phyloP scores from a whole-genome alignment of 768 basidiomycete species.

The Xerocomellus dryophilus region DNA sequence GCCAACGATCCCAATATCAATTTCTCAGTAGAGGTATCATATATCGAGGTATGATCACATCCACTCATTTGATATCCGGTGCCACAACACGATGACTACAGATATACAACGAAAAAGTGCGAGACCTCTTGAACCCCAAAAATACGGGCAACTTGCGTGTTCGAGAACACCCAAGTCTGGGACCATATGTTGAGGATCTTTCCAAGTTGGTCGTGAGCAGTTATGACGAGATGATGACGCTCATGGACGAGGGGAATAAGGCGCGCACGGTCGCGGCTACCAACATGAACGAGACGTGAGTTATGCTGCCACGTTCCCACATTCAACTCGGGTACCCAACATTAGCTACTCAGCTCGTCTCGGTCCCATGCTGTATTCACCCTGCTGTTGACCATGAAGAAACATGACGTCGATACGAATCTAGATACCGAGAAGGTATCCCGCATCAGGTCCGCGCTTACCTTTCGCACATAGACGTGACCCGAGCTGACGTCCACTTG shows the following conservation, averaged over 20 bases:
- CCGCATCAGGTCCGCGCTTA: slow-evolving; percentile 70
- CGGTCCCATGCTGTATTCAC: slow-evolving; percentile 99
- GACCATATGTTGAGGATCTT: slow-evolving; percentile 98
- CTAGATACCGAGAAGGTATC: slow-evolving; percentile 99
- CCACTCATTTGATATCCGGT: not conserved
- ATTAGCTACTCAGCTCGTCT: slow-evolving; percentile 59
- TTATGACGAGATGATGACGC: slow-evolving; percentile 96
- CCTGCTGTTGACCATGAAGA: slow-evolving; percentile 88
- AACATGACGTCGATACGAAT: slow-evolving; percentile 77
- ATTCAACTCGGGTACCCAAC: not conserved
- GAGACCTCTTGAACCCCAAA: slow-evolving; percentile 95
- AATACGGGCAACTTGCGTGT: slow-evolving; percentile 95
- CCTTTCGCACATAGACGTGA: not conserved
- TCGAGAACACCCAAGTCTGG: slow-evolving; percentile 92
- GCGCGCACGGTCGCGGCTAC: slow-evolving; percentile 97
- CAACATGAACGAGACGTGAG: slow-evolving; percentile 98
- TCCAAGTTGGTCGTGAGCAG: slow-evolving; percentile 88
- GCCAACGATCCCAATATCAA: slow-evolving; percentile 62
- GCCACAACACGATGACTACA: slow-evolving; percentile 23
- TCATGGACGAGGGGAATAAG: slow-evolving; percentile 99
- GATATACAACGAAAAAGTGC: slow-evolving; percentile 98
- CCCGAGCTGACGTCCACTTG: slow-evolving; percentile 8
- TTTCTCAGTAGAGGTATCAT: slow-evolving; percentile 97
- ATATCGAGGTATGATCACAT: slow-evolving; percentile 70
- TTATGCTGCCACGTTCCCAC: slow-evolving; percentile 5